These are phyloP conservation scores for Monilinia vaccinii-corymbosi DNA, from an alignment of 2,329 filamentous ascomycete species.

Conservation along the genomic window DNA sequence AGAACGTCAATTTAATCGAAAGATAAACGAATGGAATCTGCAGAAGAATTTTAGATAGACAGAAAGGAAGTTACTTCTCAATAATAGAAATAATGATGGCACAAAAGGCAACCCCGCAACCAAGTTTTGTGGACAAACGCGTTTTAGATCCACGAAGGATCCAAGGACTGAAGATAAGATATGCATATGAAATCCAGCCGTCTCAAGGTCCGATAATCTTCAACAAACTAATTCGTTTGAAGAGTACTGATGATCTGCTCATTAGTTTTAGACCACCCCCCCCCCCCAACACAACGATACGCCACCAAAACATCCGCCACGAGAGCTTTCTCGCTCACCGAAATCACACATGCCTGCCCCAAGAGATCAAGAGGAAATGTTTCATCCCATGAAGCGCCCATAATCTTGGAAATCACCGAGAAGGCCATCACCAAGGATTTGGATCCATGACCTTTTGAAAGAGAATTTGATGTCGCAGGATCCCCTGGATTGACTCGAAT, in stretches of 20 bases:
- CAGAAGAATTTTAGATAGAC: not conserved
- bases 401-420: too few species aligned
- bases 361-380: too few species aligned
- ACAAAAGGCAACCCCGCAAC: too few species aligned
- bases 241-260: not conserved
- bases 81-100: not conserved
- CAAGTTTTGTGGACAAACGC: not conserved
- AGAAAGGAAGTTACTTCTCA: not conserved
- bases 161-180: not conserved
- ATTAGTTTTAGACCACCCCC: not conserved
- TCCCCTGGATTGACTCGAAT: too few species aligned
- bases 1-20: slow-evolving; percentile 1
- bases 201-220: not conserved
- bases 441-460: too few species aligned
- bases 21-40: not conserved
- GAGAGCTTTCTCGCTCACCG: too few species aligned
- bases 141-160: not conserved
- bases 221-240: not conserved
- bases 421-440: too few species aligned
- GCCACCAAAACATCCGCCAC: not conserved
- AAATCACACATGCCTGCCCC: too few species aligned
- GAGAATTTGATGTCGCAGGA: too few species aligned
- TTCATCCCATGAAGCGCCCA: too few species aligned
- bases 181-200: not conserved
- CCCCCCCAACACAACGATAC: not conserved